Conservation (phyloP, 2,329 filamentous ascomycete genomes). For the Aspergillus fructus region DNA sequence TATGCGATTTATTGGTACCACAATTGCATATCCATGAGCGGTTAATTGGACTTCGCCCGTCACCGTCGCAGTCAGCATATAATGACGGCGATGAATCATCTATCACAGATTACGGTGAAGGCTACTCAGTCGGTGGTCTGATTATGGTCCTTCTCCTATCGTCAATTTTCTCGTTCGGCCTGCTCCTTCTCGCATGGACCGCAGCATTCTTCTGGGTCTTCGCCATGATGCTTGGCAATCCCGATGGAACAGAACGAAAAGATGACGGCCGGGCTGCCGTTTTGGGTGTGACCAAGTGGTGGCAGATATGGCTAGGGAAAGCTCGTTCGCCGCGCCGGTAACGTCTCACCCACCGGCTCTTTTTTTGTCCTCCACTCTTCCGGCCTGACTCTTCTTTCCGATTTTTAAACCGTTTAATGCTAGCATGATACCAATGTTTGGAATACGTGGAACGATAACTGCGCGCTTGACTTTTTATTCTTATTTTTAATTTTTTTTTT, state of each 20-base stretch:
- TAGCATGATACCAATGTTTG: conserved; percentile 28
- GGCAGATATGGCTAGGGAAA: conserved; percentile 57
- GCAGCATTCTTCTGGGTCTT: conserved; percentile 64
- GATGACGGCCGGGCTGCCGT: conserved; percentile 63
- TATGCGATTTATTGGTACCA: conserved; percentile 54
- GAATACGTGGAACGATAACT: conserved; percentile 25
- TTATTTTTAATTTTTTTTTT: neutral
- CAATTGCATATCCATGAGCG: conserved; percentile 50
- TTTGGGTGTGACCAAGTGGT: conserved; percentile 58
- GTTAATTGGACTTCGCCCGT: conserved; percentile 29
- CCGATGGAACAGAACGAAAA: conserved; percentile 57
- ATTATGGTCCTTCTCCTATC: conserved; percentile 56
- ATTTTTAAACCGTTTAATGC: conserved; percentile 17
- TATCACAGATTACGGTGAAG: conserved; percentile 30
- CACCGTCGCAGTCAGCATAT: conserved; percentile 33
- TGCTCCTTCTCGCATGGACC: conserved; percentile 59
- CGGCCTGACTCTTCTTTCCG: conserved; percentile 12
- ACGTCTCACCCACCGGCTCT: conserved; percentile 1
- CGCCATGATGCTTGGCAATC: conserved; percentile 61
- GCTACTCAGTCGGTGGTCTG: conserved; percentile 40
- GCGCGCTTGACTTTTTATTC: neutral
- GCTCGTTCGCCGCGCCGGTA: conserved; percentile 23
- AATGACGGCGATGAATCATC: conserved; percentile 42
- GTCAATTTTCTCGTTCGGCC: conserved; percentile 56
- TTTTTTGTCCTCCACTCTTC: neutral